Evolutionary conservation across 176 grass and related monocot genomes (phyloP).

Genomic region (Avena insularis): DNA sequence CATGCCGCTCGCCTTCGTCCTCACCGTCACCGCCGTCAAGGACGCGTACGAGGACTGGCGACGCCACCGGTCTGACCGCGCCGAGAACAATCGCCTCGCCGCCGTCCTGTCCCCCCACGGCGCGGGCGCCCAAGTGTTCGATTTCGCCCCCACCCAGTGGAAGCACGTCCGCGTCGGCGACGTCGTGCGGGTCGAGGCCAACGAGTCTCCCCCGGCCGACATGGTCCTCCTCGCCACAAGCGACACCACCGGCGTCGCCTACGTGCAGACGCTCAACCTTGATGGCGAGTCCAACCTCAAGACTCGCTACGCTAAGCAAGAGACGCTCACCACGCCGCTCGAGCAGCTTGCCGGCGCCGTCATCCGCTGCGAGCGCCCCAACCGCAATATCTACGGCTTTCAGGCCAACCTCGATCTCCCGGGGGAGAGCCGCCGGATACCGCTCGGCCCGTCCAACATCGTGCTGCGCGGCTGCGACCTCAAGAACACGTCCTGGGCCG

Average conservation of each 20-base stretch:
- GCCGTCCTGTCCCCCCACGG: constrained; percentile 20
- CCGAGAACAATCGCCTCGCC: constrained; percentile 72
- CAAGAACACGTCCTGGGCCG: constrained; percentile 83
- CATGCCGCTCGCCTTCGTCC: constrained; percentile 85
- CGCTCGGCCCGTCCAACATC: constrained; percentile 88
- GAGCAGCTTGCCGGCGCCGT: constrained; percentile 51
- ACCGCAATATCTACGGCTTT: constrained; percentile 91
- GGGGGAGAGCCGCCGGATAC: constrained; percentile 52
- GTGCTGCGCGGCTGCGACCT: constrained; percentile 92
- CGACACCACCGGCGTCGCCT: constrained; percentile 84
- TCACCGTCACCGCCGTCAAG: constrained; percentile 88
- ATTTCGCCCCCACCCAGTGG: constrained; percentile 72
- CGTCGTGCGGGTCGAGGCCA: constrained; percentile 51
- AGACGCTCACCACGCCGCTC: constrained; percentile 56
- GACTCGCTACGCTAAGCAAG: constrained; percentile 91
- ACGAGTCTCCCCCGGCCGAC: constrained; percentile 90
- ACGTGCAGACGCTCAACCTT: constrained; percentile 95
- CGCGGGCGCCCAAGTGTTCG: constrained; percentile 38
- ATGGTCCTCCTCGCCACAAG: constrained; percentile 97
- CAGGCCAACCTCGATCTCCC: constrained; percentile 70
- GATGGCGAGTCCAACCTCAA: constrained; percentile 99
- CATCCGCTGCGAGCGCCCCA: constrained; percentile 74
- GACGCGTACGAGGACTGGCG: constrained; percentile 99
- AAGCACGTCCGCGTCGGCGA: constrained; percentile 85
- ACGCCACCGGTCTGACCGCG: constrained; percentile 73